Conservation (phyloP, 331 rosid species). For the Acacia concinna region DNA sequence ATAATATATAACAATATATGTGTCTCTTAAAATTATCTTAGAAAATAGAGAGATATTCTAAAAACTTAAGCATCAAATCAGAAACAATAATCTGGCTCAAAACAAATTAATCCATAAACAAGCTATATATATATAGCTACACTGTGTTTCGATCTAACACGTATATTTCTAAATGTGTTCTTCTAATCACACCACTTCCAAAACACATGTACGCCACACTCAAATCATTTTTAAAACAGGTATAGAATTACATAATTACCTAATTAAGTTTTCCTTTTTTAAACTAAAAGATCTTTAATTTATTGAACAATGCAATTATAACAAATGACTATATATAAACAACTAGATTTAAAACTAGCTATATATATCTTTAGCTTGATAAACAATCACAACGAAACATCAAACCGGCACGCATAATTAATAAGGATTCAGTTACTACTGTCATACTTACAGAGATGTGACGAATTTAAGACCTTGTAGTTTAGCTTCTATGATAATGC, state of each 20-base stretch:
- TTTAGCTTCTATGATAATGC: not conserved
- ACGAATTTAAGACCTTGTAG: conserved; percentile 9
- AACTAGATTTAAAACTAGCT: not conserved
- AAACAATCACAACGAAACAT: not conserved
- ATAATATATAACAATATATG: too few relatives aligned
- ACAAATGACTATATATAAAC: not conserved
- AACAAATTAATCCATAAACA: not conserved
- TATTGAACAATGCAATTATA: not conserved
- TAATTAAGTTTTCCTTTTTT: not conserved
- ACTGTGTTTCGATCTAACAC: not conserved
- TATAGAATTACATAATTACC: not conserved
- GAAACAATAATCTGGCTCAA: not conserved
- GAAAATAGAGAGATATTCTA: not conserved
- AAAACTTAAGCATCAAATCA: not conserved
- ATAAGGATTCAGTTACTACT: conserved; percentile 17
- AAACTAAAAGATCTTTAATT: not conserved
- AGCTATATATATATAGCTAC: not conserved
- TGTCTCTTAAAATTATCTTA: not conserved
- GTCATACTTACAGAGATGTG: conserved; percentile 31
- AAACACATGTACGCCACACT: not conserved
- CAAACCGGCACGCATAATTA: not conserved
- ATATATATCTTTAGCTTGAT: not conserved
- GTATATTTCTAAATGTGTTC: not conserved
- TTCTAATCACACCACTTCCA: not conserved
- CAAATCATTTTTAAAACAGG: not conserved